These are phyloP conservation scores for Pythium oligandrum DNA, from an alignment of 352 stramenopile genomes.

Conservation along the genomic window DNA sequence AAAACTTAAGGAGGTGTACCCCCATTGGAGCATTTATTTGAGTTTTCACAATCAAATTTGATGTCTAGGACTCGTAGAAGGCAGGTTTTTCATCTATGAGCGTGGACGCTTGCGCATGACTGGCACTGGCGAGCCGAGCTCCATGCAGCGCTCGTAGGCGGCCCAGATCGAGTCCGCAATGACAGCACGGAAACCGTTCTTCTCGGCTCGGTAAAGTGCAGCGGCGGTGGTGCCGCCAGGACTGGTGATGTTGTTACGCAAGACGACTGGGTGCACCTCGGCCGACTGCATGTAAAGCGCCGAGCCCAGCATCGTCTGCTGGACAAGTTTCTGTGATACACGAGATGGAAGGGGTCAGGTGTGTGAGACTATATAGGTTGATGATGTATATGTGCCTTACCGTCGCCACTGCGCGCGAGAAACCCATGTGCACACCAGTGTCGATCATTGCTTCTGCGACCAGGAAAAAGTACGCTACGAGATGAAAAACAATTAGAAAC, in stretches of 20 bases:
- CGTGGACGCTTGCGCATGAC: slow-evolving; percentile 63
- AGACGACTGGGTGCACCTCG: slow-evolving; percentile 85
- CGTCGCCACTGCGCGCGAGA: slow-evolving; percentile 89
- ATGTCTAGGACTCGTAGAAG: too few species aligned
- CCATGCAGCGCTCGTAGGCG: slow-evolving; percentile 91
- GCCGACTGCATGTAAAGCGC: slow-evolving; percentile 93
- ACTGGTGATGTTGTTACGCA: slow-evolving; percentile 94
- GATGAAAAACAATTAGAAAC: slow-evolving; percentile 1
- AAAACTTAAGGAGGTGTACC: too few species aligned
- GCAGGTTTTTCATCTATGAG: slow-evolving; percentile 21
- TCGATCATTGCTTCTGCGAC: slow-evolving; percentile 96
- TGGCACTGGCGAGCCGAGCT: slow-evolving; percentile 87
- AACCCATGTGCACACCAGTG: slow-evolving; percentile 94
- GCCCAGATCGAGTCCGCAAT: slow-evolving; percentile 95
- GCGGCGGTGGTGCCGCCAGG: slow-evolving; percentile 92
- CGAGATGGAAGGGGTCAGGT: slow-evolving; percentile 2
- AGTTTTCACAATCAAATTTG: too few species aligned
- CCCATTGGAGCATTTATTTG: too few species aligned
- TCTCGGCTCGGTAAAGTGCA: slow-evolving; percentile 94
- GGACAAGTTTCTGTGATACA: slow-evolving; percentile 79
- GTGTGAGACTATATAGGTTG: too few species aligned
- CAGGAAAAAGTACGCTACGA: slow-evolving; percentile 92
- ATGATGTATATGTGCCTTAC: slow-evolving; percentile 18
- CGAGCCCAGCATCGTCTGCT: slow-evolving; percentile 92
- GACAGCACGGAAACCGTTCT: slow-evolving; percentile 92